Percentiles rank a stretch among this genome's conserved stretches.
Conservation (phyloP, 2,329 filamentous ascomycete species). For the Ceratocystis huliohia region DNA sequence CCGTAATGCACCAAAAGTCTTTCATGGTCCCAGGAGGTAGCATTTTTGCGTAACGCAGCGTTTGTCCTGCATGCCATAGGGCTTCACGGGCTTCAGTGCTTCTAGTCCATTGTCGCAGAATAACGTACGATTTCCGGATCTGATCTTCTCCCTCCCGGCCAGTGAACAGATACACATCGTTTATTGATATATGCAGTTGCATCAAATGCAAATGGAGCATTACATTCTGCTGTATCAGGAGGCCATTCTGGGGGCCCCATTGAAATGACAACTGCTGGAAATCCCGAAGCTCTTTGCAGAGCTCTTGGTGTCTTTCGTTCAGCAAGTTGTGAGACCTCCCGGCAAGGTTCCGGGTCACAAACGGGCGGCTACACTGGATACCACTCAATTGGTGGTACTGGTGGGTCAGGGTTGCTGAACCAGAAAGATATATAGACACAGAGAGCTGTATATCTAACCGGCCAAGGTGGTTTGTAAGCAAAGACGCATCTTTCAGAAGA, state of each 20-base stretch:
- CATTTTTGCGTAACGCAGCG: slow-evolving; percentile 45
- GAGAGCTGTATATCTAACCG: slow-evolving; percentile 45
- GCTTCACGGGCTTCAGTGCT: slow-evolving; percentile 45
- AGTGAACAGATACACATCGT: slow-evolving; percentile 54
- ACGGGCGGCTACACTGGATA: slow-evolving; percentile 36
- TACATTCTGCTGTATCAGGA: slow-evolving; percentile 36
- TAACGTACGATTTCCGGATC: slow-evolving; percentile 45
- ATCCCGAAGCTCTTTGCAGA: slow-evolving; percentile 43
- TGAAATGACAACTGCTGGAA: slow-evolving; percentile 35
- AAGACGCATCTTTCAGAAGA: slow-evolving; percentile 43
- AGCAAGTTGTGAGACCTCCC: slow-evolving; percentile 36
- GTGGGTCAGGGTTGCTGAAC: slow-evolving; percentile 52
- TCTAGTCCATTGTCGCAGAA: slow-evolving; percentile 46
- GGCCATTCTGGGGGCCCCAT: slow-evolving; percentile 27
- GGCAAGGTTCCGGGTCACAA: slow-evolving; percentile 30
- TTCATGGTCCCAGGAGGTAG: slow-evolving; percentile 43
- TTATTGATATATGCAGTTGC: slow-evolving; percentile 50
- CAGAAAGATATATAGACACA: slow-evolving; percentile 49
- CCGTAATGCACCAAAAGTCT: slow-evolving; percentile 54
- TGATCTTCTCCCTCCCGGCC: slow-evolving; percentile 56
- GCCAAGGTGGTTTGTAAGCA: slow-evolving; percentile 37
- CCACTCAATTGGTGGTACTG: slow-evolving; percentile 51
- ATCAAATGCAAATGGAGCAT: slow-evolving; percentile 46
- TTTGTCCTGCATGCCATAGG: slow-evolving; percentile 56
- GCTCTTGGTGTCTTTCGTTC: slow-evolving; percentile 47